Evolutionary conservation across 208 protist species (phyloP).

Genomic region (Trypanosoma lewisi): DNA sequence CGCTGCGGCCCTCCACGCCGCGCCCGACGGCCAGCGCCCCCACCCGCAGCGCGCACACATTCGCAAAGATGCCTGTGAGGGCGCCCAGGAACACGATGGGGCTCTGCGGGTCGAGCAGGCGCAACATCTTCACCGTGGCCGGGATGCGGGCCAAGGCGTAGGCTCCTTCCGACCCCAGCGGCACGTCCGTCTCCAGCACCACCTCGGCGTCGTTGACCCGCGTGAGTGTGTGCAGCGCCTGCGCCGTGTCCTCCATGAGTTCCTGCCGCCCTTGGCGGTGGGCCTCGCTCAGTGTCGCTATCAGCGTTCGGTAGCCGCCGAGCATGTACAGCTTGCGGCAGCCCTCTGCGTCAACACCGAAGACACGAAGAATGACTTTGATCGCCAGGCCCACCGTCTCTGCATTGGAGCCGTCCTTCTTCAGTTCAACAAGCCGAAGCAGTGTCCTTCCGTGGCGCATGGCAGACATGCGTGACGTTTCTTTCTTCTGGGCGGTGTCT

Average conservation of each 20-base stretch:
- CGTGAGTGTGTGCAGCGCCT: constrained; percentile 60
- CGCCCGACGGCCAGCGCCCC: constrained; percentile 62
- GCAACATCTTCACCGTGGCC: constrained; percentile 85
- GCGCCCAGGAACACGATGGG: constrained; percentile 73
- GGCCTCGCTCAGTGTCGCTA: constrained; percentile 72
- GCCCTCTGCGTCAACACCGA: constrained; percentile 60
- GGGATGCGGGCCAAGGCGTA: constrained; percentile 68
- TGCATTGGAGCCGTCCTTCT: constrained; percentile 71
- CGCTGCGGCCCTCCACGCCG: constrained; percentile 68
- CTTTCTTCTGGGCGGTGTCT: constrained; percentile 59
- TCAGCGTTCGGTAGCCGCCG: constrained; percentile 55
- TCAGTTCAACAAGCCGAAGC: constrained; percentile 49
- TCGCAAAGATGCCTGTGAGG: constrained; percentile 78
- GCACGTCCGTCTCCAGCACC: constrained; percentile 69
- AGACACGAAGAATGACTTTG: constrained; percentile 54
- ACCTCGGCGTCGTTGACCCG: constrained; percentile 71
- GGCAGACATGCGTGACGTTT: constrained; percentile 46
- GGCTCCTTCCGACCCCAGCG: constrained; percentile 60
- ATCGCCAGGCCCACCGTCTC: constrained; percentile 42
- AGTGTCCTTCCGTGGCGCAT: constrained; percentile 42
- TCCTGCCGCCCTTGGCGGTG: constrained; percentile 73
- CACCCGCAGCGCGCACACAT: constrained; percentile 62
- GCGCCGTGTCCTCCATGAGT: constrained; percentile 69
- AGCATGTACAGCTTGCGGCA: constrained; percentile 39
- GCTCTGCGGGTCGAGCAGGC: constrained; percentile 75